Evolutionary conservation across 805 yeast species (phyloP), one percentile per base, ranked within the genome.

Genomic region (Kodamaea restingae): DNA sequence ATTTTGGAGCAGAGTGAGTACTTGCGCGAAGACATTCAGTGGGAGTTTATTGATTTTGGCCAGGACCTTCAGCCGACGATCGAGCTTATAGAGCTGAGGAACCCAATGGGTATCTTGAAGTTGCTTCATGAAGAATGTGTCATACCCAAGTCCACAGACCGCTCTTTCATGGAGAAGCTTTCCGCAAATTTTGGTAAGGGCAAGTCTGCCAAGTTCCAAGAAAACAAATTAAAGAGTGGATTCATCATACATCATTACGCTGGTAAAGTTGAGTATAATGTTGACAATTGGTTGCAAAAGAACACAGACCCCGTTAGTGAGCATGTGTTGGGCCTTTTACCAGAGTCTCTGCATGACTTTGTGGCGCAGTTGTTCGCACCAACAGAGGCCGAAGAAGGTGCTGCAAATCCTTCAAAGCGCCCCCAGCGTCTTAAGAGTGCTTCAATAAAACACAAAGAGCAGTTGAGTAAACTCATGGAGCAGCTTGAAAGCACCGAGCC

Each of bases 101-200:
- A 73, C 45, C 81, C 90, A 33, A 75, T 88, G 61, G 96, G 97
- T 37, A 73, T 93, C 11, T 77, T 93, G 41, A 83, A 95, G 9
- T 73, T 90, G 17, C 69, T 93, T 35, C 95, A 93, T 56, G 99
- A 93, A 60, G 98, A 93, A 56, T 91, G 97, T 47, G 84, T 93
- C 18, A 83, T 93, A 59, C 98, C 98, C 10, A 86, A 84, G 50
- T 85, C 96, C 0, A 76, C 86, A 0, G 98, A 93, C 56, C 64
- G 70, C 34, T 73, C 95, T 0, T 93, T 90, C 52, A 79, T 87
- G 51, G 88, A 87, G 26, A 90, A 88, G 55, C 66, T 93, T 39
- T 75, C 80, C 26, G 64, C 71, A 10, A 75, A 79, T 39, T 84
- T 95, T 77, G 83, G 73, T 34, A 54, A 53, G 27, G 60, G 60